Evolutionary conservation across 2,329 filamentous ascomycete genomes (phyloP).

Genomic region (Fusarium solani-melongenae): DNA sequence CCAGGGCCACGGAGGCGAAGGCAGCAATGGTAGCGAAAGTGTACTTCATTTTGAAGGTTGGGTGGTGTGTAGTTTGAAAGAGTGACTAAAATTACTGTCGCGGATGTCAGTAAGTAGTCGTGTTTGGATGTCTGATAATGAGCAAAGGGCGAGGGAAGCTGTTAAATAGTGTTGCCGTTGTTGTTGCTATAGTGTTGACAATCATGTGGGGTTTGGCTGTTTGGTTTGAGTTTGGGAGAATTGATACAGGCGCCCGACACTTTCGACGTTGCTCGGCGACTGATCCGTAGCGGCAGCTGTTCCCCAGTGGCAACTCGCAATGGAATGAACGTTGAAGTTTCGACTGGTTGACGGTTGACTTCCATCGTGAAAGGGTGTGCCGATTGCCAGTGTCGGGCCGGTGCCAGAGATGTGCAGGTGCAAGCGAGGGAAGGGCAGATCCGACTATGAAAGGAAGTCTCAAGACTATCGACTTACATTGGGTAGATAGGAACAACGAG

Average conservation of each 20-base stretch:
- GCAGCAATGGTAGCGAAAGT: slow-evolving; percentile 46
- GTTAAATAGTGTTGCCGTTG: background rate
- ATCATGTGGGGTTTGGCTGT: background rate
- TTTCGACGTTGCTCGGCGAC: background rate
- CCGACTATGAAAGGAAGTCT: slow-evolving; percentile 4
- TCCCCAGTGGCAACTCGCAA: background rate
- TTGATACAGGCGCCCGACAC: slow-evolving; percentile 1
- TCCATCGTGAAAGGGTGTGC: background rate
- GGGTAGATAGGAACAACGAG: slow-evolving; percentile 35
- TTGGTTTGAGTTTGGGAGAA: background rate
- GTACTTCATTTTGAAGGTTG: slow-evolving; percentile 52
- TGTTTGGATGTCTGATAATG: slow-evolving; percentile 5
- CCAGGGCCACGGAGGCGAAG: slow-evolving; percentile 44
- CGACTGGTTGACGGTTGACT: background rate
- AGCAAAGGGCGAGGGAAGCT: background rate
- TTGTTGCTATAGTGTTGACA: slow-evolving; percentile 8
- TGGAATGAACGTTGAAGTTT: background rate
- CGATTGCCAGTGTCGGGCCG: background rate
- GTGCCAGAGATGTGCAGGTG: background rate
- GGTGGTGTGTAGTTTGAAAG: slow-evolving; percentile 31
- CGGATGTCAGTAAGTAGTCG: slow-evolving; percentile 22
- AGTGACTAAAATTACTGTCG: slow-evolving; percentile 43
- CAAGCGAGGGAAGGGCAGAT: background rate
- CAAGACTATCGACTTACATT: slow-evolving; percentile 33
- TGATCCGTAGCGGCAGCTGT: background rate